Evolutionary conservation across 371 early-diverging fungal genomes (phyloP).

Genomic region (Syncephalastrum racemosum): DNA sequence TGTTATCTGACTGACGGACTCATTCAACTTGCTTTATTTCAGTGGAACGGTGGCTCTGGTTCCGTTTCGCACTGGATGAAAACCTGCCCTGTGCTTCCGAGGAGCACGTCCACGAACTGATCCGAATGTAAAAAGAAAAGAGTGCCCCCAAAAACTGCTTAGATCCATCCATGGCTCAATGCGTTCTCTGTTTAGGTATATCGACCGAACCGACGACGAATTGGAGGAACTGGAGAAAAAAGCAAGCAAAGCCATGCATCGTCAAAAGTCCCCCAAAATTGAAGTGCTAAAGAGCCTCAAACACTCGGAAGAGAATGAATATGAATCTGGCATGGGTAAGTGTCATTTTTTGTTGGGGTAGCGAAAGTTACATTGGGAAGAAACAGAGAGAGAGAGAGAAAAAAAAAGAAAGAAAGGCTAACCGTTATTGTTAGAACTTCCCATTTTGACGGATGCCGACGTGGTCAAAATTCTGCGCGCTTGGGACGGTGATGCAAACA

Average conservation of each 20-base stretch:
- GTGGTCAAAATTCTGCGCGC: conserved; percentile 49
- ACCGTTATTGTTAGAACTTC: conserved; percentile 47
- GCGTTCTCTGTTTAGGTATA: conserved; percentile 25
- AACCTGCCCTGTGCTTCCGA: conserved; percentile 36
- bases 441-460: conserved; percentile 59
- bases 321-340: conserved; percentile 61
- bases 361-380: no score
- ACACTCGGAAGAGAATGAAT: conserved; percentile 52
- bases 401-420: not conserved
- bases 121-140: conserved; percentile 38
- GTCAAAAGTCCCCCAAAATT: conserved; percentile 54
- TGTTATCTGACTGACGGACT: not conserved
- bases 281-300: conserved; percentile 46
- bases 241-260: conserved; percentile 45
- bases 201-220: conserved; percentile 54
- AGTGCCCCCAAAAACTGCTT: no score
- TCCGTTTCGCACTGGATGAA: conserved; percentile 59
- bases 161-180: no score
- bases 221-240: conserved; percentile 44
- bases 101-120: conserved; percentile 50
- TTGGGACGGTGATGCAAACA: conserved; percentile 64
- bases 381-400: not conserved
- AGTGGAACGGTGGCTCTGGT: conserved; percentile 64
- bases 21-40: not conserved
- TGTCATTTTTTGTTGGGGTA: not conserved